These are phyloP conservation scores for Imleria badia DNA, from an alignment of 768 basidiomycete genomes.

Conservation along the genomic window DNA sequence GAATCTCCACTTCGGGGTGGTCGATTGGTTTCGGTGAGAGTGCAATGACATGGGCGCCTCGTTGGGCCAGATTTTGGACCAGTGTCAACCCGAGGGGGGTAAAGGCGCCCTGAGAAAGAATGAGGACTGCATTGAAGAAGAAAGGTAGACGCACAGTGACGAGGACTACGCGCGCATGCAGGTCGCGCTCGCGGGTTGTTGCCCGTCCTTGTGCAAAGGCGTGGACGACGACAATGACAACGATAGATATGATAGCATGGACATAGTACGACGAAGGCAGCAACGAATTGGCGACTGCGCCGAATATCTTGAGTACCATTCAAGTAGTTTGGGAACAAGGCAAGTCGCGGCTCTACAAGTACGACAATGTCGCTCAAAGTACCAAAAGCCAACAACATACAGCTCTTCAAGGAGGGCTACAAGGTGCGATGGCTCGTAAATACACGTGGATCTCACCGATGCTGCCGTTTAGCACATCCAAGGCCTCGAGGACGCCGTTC, in stretches of 20 bases:
- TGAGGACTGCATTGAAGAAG: background rate
- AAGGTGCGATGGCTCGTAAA: slow-evolving; percentile 52
- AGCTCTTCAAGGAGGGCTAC: slow-evolving; percentile 97
- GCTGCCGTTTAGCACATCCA: slow-evolving; percentile 58
- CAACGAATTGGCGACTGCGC: slow-evolving; percentile 38
- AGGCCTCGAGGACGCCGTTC: slow-evolving; percentile 95
- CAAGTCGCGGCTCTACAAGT: slow-evolving; percentile 11
- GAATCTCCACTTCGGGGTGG: slow-evolving; percentile 47
- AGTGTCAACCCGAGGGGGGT: slow-evolving; percentile 71
- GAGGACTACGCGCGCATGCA: slow-evolving; percentile 70
- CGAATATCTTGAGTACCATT: slow-evolving; percentile 58
- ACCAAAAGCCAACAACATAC: slow-evolving; percentile 82
- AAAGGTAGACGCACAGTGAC: slow-evolving; percentile 54
- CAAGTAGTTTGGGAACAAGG: background rate
- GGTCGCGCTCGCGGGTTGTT: slow-evolving; percentile 71
- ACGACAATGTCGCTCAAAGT: slow-evolving; percentile 86
- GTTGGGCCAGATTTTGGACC: slow-evolving; percentile 61
- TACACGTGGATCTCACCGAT: slow-evolving; percentile 10
- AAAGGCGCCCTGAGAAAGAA: slow-evolving; percentile 60
- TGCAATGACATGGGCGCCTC: slow-evolving; percentile 80
- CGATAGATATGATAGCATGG: slow-evolving; percentile 47
- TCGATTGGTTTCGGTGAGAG: slow-evolving; percentile 60
- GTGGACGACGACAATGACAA: slow-evolving; percentile 48
- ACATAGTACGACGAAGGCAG: slow-evolving; percentile 59
- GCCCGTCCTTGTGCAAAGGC: slow-evolving; percentile 66